A percentile compares a stretch with the other conserved stretches of the same genome.
phyloP scores from a whole-genome alignment of 2,329 filamentous ascomycete species.

The Ilyonectria sp. region DNA sequence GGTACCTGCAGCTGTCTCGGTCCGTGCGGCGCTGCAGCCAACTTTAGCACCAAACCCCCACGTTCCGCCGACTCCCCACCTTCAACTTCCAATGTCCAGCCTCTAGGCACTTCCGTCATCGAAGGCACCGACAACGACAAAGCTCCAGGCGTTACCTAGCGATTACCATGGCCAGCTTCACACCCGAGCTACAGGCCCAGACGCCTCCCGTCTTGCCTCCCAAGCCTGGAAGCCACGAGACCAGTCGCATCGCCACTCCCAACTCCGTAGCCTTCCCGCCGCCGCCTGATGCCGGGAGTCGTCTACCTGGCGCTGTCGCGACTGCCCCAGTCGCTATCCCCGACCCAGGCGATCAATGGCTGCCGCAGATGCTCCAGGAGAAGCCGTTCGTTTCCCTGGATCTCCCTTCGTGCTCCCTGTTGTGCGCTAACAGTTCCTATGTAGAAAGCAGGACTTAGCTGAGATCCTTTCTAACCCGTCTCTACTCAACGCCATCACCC shows the following conservation, averaged over 20 bases:
- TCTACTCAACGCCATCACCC: slow-evolving; percentile 82
- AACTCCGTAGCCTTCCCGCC: slow-evolving; percentile 62
- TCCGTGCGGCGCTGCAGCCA: not conserved
- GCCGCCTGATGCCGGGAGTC: slow-evolving; percentile 53
- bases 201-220: slow-evolving; percentile 79
- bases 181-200: slow-evolving; percentile 47
- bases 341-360: slow-evolving; percentile 81
- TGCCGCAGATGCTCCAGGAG: slow-evolving; percentile 82
- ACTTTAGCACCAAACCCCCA: slow-evolving; percentile 26
- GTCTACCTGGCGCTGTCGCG: slow-evolving; percentile 36
- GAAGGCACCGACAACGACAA: not conserved
- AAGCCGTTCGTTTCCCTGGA: slow-evolving; percentile 76
- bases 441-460: slow-evolving; percentile 84
- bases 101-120: slow-evolving; percentile 6
- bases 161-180: slow-evolving; percentile 49
- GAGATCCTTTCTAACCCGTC: slow-evolving; percentile 75
- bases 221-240: slow-evolving; percentile 79
- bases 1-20: slow-evolving; percentile 15
- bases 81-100: slow-evolving; percentile 22
- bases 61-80: slow-evolving; percentile 33
- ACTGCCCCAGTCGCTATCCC: slow-evolving; percentile 57
- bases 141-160: not conserved
- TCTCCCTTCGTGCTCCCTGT: slow-evolving; percentile 44
- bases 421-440: slow-evolving; percentile 27
- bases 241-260: slow-evolving; percentile 77